A percentile compares a stretch with the other conserved stretches of the same genome.
These are phyloP conservation scores for Dactylellina leptospora DNA, from an alignment of 2,329 filamentous ascomycete genomes.

Conservation along the genomic window DNA sequence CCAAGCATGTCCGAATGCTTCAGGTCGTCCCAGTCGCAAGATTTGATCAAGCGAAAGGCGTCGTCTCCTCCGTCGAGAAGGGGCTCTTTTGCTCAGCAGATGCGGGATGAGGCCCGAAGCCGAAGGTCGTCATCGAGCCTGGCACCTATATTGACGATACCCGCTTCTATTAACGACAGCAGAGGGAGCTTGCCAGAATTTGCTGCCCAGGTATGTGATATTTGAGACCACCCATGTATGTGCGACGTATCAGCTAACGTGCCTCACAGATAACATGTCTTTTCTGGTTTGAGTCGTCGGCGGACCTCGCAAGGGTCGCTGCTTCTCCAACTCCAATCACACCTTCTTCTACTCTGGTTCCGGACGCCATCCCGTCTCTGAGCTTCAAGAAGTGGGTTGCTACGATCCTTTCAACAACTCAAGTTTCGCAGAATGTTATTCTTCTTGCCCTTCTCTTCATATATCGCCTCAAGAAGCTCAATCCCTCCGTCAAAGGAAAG, in stretches of 20 bases:
- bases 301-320: conserved; percentile 75
- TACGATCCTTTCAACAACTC: conserved; percentile 87
- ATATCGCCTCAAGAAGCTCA: conserved; percentile 88
- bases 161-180: conserved; percentile 76
- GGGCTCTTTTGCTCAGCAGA: conserved; percentile 46
- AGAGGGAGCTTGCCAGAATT: conserved; percentile 83
- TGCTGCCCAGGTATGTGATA: conserved; percentile 74
- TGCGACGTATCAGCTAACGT: conserved; percentile 3
- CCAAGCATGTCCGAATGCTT: conserved; percentile 47
- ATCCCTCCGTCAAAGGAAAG: conserved; percentile 87
- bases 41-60: conserved; percentile 38
- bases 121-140: conserved; percentile 32
- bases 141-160: conserved; percentile 63
- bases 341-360: conserved; percentile 64
- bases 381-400: conserved; percentile 95
- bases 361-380: conserved; percentile 77
- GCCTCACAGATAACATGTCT: conserved; percentile 83
- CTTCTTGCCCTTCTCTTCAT: conserved; percentile 89
- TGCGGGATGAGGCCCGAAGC: conserved; percentile 34
- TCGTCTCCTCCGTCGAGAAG: conserved; percentile 36
- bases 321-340: conserved; percentile 63
- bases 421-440: conserved; percentile 95
- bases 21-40: conserved; percentile 33
- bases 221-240: neutral
- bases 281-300: conserved; percentile 94